Conservation (phyloP, 106 monocot species). For the Apostasia ramifera region DNA sequence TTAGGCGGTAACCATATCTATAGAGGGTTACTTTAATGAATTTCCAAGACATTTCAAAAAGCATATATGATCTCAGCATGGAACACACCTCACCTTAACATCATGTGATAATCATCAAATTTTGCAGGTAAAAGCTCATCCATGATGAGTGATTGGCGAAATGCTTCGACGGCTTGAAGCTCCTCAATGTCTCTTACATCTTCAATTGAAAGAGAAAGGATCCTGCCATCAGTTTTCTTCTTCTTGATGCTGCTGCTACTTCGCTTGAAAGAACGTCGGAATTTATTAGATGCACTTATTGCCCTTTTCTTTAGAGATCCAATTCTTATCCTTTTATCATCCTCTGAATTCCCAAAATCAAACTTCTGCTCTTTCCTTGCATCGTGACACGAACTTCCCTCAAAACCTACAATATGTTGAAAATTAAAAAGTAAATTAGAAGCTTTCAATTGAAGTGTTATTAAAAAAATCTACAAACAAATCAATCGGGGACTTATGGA, state of each 20-base stretch:
- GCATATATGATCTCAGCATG: neutral
- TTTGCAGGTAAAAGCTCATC: constrained; percentile 67
- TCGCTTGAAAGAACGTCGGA: constrained; percentile 63
- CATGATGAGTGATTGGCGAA: constrained; percentile 45
- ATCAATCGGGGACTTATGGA: neutral
- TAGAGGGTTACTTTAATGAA: neutral
- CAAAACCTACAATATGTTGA: constrained; percentile 37
- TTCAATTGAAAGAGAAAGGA: constrained; percentile 49
- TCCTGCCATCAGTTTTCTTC: constrained; percentile 32
- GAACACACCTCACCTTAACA: constrained; percentile 48
- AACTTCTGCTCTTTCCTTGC: constrained; percentile 64
- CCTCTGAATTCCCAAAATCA: constrained; percentile 69
- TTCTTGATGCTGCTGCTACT: constrained; percentile 37
- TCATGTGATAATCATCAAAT: constrained; percentile 78
- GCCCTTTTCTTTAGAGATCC: constrained; percentile 69
- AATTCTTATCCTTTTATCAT: constrained; percentile 57
- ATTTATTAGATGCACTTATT: constrained; percentile 63
- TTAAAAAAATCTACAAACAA: too few species aligned
- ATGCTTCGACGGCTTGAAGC: constrained; percentile 66
- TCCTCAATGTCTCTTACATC: constrained; percentile 69
- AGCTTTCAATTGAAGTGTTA: too few species aligned
- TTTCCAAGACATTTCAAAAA: too few species aligned
- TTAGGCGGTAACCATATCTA: too few species aligned
- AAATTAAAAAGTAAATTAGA: too few species aligned
- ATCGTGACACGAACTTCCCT: constrained; percentile 41